Evolutionary conservation across 2,329 filamentous ascomycete genomes (phyloP), one percentile per base, ranked within the genome.

Genomic region (Penicillium sp.): DNA sequence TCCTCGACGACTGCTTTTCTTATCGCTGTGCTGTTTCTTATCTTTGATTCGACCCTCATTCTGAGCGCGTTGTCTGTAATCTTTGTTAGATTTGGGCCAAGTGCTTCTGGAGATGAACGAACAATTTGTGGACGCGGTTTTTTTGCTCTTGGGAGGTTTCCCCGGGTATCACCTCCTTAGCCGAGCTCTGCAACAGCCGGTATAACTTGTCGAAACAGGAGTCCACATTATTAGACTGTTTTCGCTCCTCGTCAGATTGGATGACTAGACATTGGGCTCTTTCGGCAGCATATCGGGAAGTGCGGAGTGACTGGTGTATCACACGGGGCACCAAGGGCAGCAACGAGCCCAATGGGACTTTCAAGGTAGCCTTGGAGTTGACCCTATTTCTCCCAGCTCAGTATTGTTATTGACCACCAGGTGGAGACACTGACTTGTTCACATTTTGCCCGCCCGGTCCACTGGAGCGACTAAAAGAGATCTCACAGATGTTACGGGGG

Each of bases 391-490:
- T 47, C 51, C 51, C 53, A 19, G 18, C 29, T 55, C 41, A 55
- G 50, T 49, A 44, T 32, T 52, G 48, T 35, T 46, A n/a, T 9
- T 48, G 49, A 45, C 26, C 16, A 52, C 56, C 47, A 49, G 57
- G 49, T 54, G 60, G 53, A 34, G 47, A 27, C 43, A 66, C 76
- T 60, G 71, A 87, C 84, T 87, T 87, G 72, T 87, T 87, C 53
- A 87, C 84, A 73, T 87, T 87, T 69, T 87, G 84, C 10, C 84
- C 84, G 47, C 84, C 84, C 16, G 84, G 84, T 3, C 84, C 84
- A 48, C 83, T 84, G 2, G 84, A 85, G 54, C 84, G 78, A 66
- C 82, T 85, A 68, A 85, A 87, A 45, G 78, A 82, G 60, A 87
- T 67, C 57, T 84, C 78, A 63, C 82, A 79, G 53, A 86, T 76